A percentile compares a stretch with the other conserved stretches of the same genome.
Conservation (phyloP, 148 eudicot genomes). For the Diospyros kaki region DNA sequence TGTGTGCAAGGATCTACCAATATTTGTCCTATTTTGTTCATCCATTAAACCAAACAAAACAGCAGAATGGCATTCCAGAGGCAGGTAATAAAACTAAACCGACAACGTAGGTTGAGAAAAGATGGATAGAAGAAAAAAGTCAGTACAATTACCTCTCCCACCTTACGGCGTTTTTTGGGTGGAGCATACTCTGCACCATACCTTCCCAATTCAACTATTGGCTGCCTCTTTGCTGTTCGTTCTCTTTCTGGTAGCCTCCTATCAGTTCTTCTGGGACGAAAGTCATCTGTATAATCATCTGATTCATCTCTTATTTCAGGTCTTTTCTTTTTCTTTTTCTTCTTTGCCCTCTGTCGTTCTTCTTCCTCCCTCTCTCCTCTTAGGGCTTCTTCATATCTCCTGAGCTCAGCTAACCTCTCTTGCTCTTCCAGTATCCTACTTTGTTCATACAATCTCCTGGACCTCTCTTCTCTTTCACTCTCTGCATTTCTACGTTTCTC, state of each 20-base stretch:
- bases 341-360: conserved; percentile 57
- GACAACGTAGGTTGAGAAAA: not conserved
- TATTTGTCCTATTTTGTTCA: not conserved
- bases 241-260: conserved; percentile 61
- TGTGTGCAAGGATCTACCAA: not conserved
- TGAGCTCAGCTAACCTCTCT: conserved; percentile 44
- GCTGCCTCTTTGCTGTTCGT: conserved; percentile 50
- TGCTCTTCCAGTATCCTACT: conserved; percentile 55
- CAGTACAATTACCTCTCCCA: conserved; percentile 74
- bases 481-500: conserved; percentile 61
- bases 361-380: conserved; percentile 86
- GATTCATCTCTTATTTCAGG: conserved; percentile 51
- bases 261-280: conserved; percentile 42
- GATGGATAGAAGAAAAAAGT: not conserved
- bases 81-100: not conserved
- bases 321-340: conserved; percentile 63
- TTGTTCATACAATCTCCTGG: conserved; percentile 47
- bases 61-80: not conserved
- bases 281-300: conserved; percentile 57
- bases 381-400: conserved; percentile 58
- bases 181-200: conserved; percentile 53
- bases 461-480: conserved; percentile 49
- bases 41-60: not conserved
- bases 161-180: conserved; percentile 70
- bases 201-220: conserved; percentile 50